Evolutionary conservation across 768 basidiomycete genomes (phyloP), one percentile per base, ranked within the genome.

Genomic region (Lactifluus echinatus): DNA sequence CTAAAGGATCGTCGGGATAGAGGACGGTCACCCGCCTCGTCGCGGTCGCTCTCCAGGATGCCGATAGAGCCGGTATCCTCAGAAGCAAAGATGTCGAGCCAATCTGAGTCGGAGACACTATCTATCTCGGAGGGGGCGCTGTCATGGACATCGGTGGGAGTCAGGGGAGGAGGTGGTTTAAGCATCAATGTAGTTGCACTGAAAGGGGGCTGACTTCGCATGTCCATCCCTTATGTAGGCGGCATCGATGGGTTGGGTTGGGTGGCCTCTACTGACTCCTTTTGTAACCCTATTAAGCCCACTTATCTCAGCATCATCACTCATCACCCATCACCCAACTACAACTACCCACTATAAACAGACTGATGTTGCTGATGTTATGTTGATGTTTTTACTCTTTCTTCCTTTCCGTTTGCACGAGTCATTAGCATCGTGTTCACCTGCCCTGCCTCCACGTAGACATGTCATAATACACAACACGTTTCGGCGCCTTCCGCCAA

Each of bases 81-180:
- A 34, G 85, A 86, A 53, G 81, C 81, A 68, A 84, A 73, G 63
- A 90, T 78, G 65, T 89, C 87, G 66, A 87, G 83, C 88, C 88
- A 90, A 70, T 90, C 88, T 29, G 85, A 87, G 73, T 90, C 88
- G 37, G 87, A 89, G 60, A 81, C 69, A 60, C 70, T 79, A 67
- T 85, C 86, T 62, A 76, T 67, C 68, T 88, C 87, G 64, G 84
- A 80, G 69, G 80, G 74, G 60, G 66, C 67, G 53, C 74, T 73
- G 61, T 72, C 71, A 58, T 72, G 72, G 58, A 67, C 68, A 60
- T 75, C 68, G 63, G 68, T 54, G 33, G 55, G 47, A 42, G 51
- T 46, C 3, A 42, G 53, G 56, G 59, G 62, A 37, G 63, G 57
- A 60, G 49, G 60, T 62, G 65, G 60, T 48, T 56, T 61, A 56